Base-by-base conservation (phyloP, 2,329 filamentous ascomycete genomes). In the Calonectria naviculata region DNA sequence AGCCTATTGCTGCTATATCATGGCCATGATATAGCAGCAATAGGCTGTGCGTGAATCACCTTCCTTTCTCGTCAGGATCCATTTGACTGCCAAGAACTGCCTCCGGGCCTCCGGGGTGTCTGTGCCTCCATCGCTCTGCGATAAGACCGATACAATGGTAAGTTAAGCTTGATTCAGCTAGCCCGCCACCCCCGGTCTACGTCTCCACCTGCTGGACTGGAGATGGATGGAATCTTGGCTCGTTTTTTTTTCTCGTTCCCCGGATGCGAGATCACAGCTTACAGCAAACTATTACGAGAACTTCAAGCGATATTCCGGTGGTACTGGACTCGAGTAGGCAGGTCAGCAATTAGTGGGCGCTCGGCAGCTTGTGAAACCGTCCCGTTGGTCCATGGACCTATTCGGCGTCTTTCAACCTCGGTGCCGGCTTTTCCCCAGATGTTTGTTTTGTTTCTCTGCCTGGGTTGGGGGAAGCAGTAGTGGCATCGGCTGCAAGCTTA, bases 151-250 rank as follows among this genome's bases (percentile, higher is more conserved):
- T 58, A 58, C 31, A 13, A 58, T 58, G 52, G 52, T 58, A 58
- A 36, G 52, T 58, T 58, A 58, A 19, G 31, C 52, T 36, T 36
- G n/a, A 58, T 38, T 12, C 4, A 36, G 52, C 52, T 58, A 58
- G 52, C 5, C 26, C 8, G 52, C 34, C 52, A 36, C 31, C 52
- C 52, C 56, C 26, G 17, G 36, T n/a, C 31, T 41, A 34, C 34
- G 34, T 28, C 65, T 60, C 65, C 54, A 67, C 65, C 52, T 49
- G 36, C 65, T 67, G 34, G 24, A 24, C 42, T 49, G n/a, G 65
- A 60, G 65, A 36, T 61, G 38, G 65, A 34, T 54, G 36, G 49
- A 19, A 44, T 65, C 63, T 44, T 58, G 47, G 34, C 36, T 31
- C 36, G 21, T 26, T 38, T 38, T 13, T 36, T 58, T 58, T 52